A percentile compares a stretch with the other conserved stretches of the same genome.
phyloP scores from a whole-genome alignment of 768 basidiomycete species.

The Pleurotus salmoneostramineus region DNA sequence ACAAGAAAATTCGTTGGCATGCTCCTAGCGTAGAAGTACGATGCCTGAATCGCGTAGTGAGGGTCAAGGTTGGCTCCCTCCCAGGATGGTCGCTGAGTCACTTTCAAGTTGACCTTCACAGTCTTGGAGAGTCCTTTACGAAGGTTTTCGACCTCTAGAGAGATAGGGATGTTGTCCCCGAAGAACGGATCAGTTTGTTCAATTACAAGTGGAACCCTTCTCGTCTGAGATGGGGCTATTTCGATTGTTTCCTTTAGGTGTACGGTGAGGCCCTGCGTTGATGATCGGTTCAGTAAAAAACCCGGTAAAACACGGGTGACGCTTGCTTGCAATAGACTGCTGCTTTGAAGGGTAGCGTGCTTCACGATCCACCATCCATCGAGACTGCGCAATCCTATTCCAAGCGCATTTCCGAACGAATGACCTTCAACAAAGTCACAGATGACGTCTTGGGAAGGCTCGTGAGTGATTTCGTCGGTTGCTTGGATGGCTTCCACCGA shows the following conservation, averaged over 20 bases:
- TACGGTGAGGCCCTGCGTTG: slow-evolving; percentile 23
- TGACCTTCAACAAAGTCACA: slow-evolving; percentile 74
- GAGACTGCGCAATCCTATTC: slow-evolving; percentile 55
- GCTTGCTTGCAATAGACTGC: slow-evolving; percentile 3
- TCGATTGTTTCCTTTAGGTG: slow-evolving; percentile 23
- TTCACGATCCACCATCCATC: slow-evolving; percentile 55
- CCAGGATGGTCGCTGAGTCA: slow-evolving; percentile 45
- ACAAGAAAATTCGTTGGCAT: slow-evolving; percentile 56
- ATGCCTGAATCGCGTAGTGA: slow-evolving; percentile 39
- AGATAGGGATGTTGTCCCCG: slow-evolving; percentile 24
- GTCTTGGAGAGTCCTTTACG: slow-evolving; percentile 18
- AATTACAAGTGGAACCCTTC: slow-evolving; percentile 52
- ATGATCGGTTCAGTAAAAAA: slow-evolving; percentile 6
- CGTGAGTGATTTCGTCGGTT: slow-evolving; percentile 29
- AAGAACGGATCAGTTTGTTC: slow-evolving; percentile 34
- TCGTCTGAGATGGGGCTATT: slow-evolving; percentile 61
- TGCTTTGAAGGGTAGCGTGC: slow-evolving; percentile 12
- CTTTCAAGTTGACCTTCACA: slow-evolving; percentile 34
- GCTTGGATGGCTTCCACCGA: slow-evolving; percentile 34
- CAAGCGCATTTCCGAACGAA: slow-evolving; percentile 69
- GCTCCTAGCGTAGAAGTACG: slow-evolving; percentile 53
- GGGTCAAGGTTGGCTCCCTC: slow-evolving; percentile 21
- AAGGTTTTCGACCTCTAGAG: slow-evolving; percentile 34
- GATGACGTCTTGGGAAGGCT: slow-evolving; percentile 48
- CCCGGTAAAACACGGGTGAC: slow-evolving; percentile 11